phyloP scores from a whole-genome alignment of 768 basidiomycete genomes.

The Rhizopogon rudus region DNA sequence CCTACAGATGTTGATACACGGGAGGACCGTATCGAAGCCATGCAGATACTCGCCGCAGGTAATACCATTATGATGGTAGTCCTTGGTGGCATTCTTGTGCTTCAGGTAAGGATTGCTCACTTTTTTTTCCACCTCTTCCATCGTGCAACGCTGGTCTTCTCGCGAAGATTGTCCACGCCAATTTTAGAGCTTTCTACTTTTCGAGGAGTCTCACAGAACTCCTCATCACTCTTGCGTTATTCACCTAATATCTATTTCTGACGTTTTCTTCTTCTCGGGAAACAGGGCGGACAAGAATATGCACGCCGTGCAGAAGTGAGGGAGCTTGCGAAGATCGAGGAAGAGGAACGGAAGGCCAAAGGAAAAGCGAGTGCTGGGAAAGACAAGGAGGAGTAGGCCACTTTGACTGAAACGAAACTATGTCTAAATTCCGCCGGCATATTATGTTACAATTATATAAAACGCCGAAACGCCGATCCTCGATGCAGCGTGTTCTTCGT shows the following conservation, averaged over 20 bases:
- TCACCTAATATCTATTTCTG: conserved; percentile 7
- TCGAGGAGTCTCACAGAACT: neutral
- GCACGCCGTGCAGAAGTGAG: conserved; percentile 56
- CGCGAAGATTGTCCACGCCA: conserved; percentile 8
- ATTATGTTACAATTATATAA: neutral
- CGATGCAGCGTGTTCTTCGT: neutral
- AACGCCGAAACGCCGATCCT: neutral
- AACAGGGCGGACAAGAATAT: conserved; percentile 85
- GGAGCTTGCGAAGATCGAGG: conserved; percentile 35
- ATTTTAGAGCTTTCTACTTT: neutral
- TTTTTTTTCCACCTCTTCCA: conserved; percentile 6
- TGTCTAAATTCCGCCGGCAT: neutral
- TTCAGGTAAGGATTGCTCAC: conserved; percentile 55
- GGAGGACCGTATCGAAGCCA: conserved; percentile 68
- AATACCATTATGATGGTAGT: conserved; percentile 78
- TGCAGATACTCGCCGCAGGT: conserved; percentile 79
- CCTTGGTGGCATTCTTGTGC: conserved; percentile 55
- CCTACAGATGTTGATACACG: conserved; percentile 54
- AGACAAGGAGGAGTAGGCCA: conserved; percentile 24
- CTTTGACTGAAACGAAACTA: neutral
- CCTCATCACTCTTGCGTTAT: neutral
- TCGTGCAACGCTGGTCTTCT: conserved; percentile 6
- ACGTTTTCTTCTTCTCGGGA: conserved; percentile 6
- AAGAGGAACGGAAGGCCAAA: conserved; percentile 27
- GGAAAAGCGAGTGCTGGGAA: conserved; percentile 16